Conservation (phyloP, 768 basidiomycete species). For the Tremella yokohamensis region DNA sequence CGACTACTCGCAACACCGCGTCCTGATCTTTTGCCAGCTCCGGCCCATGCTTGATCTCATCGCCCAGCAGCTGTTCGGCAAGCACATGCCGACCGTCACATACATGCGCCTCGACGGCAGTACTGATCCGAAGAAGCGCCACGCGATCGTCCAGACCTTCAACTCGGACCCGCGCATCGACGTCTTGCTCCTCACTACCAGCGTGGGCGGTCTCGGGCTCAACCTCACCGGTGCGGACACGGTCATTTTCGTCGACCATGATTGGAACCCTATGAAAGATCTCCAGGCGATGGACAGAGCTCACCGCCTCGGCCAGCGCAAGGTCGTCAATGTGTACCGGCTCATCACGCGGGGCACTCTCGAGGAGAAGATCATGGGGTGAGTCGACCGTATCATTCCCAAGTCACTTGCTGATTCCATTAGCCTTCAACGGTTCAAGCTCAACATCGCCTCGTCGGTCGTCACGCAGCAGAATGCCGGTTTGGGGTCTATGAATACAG, state of each 20-base stretch:
- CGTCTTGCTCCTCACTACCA: conserved; percentile 88
- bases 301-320: conserved; percentile 96
- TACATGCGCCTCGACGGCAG: conserved; percentile 97
- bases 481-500: conserved; percentile 91
- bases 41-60: conserved; percentile 99
- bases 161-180: conserved; percentile 97
- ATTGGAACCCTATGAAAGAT: conserved; percentile 99
- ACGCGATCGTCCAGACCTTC: conserved; percentile 96
- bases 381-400: conserved; percentile 42
- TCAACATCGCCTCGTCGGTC: conserved; percentile 94
- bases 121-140: conserved; percentile 88
- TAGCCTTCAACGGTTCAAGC: conserved; percentile 95
- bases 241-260: conserved; percentile 98
- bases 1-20: conserved; percentile 82
- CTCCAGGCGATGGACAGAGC: conserved; percentile 99
- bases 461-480: conserved; percentile 97
- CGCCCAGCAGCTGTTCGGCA: conserved; percentile 85
- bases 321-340: conserved; percentile 97
- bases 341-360: conserved; percentile 93
- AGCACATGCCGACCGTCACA: conserved; percentile 88
- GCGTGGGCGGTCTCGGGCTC: conserved; percentile 91
- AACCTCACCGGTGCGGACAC: conserved; percentile 98
- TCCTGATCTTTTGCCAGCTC: conserved; percentile 98
- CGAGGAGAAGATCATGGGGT: conserved; percentile 99
- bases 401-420: background rate